Base-by-base conservation (phyloP, 1,284 basidiomycete genomes). In the Volvariella volvacea region DNA sequence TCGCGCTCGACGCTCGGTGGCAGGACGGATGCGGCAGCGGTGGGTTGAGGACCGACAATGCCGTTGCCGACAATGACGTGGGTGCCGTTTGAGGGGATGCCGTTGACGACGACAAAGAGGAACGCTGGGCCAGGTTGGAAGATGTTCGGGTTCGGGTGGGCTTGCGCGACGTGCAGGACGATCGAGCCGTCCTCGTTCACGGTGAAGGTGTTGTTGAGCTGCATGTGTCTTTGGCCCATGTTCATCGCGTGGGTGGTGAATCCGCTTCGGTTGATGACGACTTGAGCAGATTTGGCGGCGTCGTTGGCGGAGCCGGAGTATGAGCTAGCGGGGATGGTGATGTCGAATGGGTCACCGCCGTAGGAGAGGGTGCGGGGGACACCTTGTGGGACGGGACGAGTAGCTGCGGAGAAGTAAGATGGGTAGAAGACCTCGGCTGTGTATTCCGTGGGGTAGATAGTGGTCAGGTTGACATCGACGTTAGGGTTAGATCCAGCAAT, bases 401-500 rank as follows among this genome's bases (percentile, higher is more conserved):
- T 71, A 44, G 76, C 58, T 41, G 86, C 82, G 51, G 72, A 78
- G 71, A 90, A 93, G 63, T 91, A 91, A 1, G 78, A 66, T 0
- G 89, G 89, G 61, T 90, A 90, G 68, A 92, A 94, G 45, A 86
- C 80, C 64, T 96, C 92, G 0, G 90, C 81, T 40, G 77, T 72
- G 63, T 95, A 96, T 33, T 85, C 83, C 4, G 92, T 96, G 10
- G 88, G 85, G 73, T 80, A 97, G 48, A 75, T 56, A 17, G 85
- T 76, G 22, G 69, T 66, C 6, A 68, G 48, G 54, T 88, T 86
- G 51, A 83, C 88, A 55, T 96, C 92, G 46, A 89, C 74, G 61
- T 96, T 95, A 31, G 93, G 93, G 66, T 96, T 96, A 17, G 89
- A 92, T 10, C 93, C 93, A 43, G 89, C 90, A 48, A 96, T 76